Percentiles rank a stretch among this genome's conserved stretches.
Conservation (phyloP, 192 early-diverging fungal species). For the Coemansia sp. region DNA sequence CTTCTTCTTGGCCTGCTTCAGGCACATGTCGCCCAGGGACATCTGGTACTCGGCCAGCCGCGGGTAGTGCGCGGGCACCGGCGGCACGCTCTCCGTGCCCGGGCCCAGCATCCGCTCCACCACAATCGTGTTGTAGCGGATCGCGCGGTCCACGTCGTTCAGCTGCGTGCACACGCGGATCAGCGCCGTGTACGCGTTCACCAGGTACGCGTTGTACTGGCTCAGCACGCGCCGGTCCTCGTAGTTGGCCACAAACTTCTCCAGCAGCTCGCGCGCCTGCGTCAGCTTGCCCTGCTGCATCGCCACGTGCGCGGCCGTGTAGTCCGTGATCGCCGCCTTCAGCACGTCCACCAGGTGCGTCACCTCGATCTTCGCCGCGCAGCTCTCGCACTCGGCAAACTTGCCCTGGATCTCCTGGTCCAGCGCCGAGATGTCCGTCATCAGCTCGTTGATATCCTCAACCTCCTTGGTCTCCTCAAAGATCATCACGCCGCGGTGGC, state of each 20-base stretch:
- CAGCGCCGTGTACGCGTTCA: slow-evolving; percentile 48
- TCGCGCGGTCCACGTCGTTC: slow-evolving; percentile 41
- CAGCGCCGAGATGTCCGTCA: slow-evolving; percentile 50
- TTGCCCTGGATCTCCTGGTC: slow-evolving; percentile 59
- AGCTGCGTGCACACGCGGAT: slow-evolving; percentile 41
- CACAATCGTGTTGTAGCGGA: slow-evolving; percentile 41
- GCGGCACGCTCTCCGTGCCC: slow-evolving; percentile 7
- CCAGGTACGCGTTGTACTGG: slow-evolving; percentile 51
- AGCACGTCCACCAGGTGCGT: slow-evolving; percentile 52
- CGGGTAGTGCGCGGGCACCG: slow-evolving; percentile 57
- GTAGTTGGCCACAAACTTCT: slow-evolving; percentile 52
- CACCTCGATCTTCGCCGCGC: slow-evolving; percentile 48
- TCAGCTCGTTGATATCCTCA: slow-evolving; percentile 58
- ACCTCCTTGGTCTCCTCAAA: slow-evolving; percentile 62
- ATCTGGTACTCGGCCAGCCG: slow-evolving; percentile 59
- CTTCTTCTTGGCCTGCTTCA: slow-evolving; percentile 54
- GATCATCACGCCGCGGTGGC: slow-evolving; percentile 56
- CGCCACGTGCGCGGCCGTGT: slow-evolving; percentile 36
- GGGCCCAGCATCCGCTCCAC: slow-evolving; percentile 52
- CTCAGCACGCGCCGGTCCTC: slow-evolving; percentile 50
- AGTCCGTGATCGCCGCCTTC: slow-evolving; percentile 55
- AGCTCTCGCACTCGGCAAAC: slow-evolving; percentile 54
- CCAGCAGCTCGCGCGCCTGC: slow-evolving; percentile 45
- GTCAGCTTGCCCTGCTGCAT: slow-evolving; percentile 47
- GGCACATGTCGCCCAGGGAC: slow-evolving; percentile 57